Evolutionary conservation across 1,139 yeast genomes (phyloP), one percentile per base, ranked within the genome.

Genomic region (Blastobotrys indianensis): DNA sequence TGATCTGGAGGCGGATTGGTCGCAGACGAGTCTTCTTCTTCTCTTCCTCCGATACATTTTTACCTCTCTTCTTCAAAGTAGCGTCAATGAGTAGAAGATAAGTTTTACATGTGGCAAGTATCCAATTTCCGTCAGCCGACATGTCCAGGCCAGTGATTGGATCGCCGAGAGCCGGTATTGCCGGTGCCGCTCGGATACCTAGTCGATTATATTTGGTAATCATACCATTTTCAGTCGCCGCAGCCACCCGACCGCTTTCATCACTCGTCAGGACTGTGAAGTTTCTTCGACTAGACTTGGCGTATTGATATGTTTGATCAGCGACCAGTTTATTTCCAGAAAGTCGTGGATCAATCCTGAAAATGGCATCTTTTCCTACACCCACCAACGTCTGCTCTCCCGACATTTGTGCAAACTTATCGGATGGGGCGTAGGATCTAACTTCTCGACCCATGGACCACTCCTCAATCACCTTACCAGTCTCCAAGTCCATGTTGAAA

Each of bases 161-260:
- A 54, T 85, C 94, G 12, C 95, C 95, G 46, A 87, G 68, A 0
- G 94, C 86, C 1, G 95, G 95, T 34, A 87, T 67, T 16, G 77
- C 73, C 0, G 92, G 80, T 66, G 82, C 85, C 1, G 95, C 95
- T 55, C 75, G 77, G 48, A 74, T 70, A 12, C 95, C 95, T 11
- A 86, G 59, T 50, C 75, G 69, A 63, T 86, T 86, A 61, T 75
- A 86, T 38, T 87, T 71, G 50, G 87, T 72, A 41, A 88, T 77
- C 51, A 80, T 90, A 57, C 97, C 97, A 50, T 74, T 79, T 20
- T 67, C 68, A 13, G 90, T 79, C 1, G 90, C 92, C 29, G 84
- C 82, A 0, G 94, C 95, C 49, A 85, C 67, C 56, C 74, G 73
- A 1, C 96, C 96, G 33, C 69, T 59, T 46, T 78, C 85, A 0